Conservation (phyloP, 2,329 filamentous ascomycete species). For the Diaporthe ilicicola region DNA sequence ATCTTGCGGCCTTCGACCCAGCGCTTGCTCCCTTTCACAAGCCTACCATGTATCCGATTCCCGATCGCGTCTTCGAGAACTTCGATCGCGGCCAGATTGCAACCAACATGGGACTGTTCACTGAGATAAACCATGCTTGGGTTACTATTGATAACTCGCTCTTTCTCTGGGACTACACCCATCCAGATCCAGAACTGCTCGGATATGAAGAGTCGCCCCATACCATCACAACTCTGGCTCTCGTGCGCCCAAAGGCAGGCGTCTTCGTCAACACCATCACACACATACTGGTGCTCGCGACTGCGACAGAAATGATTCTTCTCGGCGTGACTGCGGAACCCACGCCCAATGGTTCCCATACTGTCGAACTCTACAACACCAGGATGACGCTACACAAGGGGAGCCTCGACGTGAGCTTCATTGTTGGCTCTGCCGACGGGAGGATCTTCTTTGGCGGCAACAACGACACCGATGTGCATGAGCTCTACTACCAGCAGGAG, state of each 20-base stretch:
- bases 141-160: slow-evolving; percentile 94
- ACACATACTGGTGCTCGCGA: slow-evolving; percentile 89
- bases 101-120: slow-evolving; percentile 95
- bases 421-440: slow-evolving; percentile 83
- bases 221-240: slow-evolving; percentile 88
- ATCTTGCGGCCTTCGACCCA: slow-evolving; percentile 71
- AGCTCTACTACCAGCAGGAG: slow-evolving; percentile 95
- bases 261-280: slow-evolving; percentile 90
- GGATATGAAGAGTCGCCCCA: slow-evolving; percentile 91
- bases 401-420: slow-evolving; percentile 78
- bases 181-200: slow-evolving; percentile 88
- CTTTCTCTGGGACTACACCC: slow-evolving; percentile 97
- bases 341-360: slow-evolving; percentile 73
- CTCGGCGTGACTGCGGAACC: slow-evolving; percentile 81
- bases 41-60: slow-evolving; percentile 86
- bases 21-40: slow-evolving; percentile 92
- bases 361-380: slow-evolving; percentile 85
- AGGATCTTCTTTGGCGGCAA: slow-evolving; percentile 92
- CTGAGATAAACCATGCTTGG: slow-evolving; percentile 94
- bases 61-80: slow-evolving; percentile 90
- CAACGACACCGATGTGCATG: slow-evolving; percentile 86
- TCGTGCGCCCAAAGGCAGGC: slow-evolving; percentile 83
- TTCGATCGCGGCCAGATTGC: slow-evolving; percentile 87
- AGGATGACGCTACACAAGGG: slow-evolving; percentile 82
- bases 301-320: slow-evolving; percentile 82